Base-by-base conservation (phyloP, 495 filamentous ascomycete species). In the Hyaloscypha bicolor region DNA sequence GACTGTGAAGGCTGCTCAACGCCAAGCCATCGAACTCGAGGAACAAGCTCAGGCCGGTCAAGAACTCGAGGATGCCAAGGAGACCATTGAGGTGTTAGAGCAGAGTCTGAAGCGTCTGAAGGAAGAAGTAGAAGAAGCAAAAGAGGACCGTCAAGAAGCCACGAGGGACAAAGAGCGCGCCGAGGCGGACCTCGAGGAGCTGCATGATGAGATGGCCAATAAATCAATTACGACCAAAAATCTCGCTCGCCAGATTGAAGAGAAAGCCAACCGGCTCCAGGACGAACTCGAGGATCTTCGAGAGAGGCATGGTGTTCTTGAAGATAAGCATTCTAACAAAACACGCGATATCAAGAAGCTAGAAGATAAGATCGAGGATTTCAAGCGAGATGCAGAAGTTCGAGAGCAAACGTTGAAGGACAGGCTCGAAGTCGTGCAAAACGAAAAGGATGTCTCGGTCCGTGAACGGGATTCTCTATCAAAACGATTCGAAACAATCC, bases 201-300 rank as follows among this genome's bases (percentile, higher is more conserved):
- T 95, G 22, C 89, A 89, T 59, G 88, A 91, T 55, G 91, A 94
- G 69, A 87, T 93, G 82, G 82, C 88, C 9, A 88, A 93, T 74
- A 93, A 92, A 73, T 93, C 90, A 0, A 83, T 93, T 62, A 88
- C 85, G 29, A 89, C 89, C 32, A 93, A 89, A 73, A 90, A 88
- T n/a, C 80, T 92, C 16, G 89, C 86, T 57, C 84, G 90, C 45
- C 91, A 93, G 76, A 84, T 91, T 21, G 91, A 94, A 71, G 88
- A 91, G 64, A 89, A 87, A 73, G 81, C 84, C 4, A 78, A 82
- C 64, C 86, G 85, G 59, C 79, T 94, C 25, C 86, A 92, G 67
- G 77, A 82, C 60, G 88, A 94, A 67, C 74, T 92, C 16, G 82
- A 80, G 52, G 78, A 81, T 14, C 77, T 92, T 57, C 83, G 85